phyloP scores from a whole-genome alignment of 2,329 filamentous ascomycete species.

The Hypoxylon sp. region DNA sequence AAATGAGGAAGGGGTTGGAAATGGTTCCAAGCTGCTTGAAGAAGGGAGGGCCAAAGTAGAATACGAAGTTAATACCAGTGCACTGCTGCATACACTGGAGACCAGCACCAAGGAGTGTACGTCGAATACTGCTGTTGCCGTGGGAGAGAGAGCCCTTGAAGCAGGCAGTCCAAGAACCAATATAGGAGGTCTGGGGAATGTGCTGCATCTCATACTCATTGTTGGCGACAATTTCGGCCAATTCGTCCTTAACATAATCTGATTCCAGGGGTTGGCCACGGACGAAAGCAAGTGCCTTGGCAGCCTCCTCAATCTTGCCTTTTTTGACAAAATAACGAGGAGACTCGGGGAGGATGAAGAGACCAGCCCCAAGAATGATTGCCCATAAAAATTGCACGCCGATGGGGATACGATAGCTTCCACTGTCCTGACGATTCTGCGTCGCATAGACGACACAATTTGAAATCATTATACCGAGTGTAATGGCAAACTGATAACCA shows the following conservation, averaged over 20 bases:
- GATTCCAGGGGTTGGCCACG: slow-evolving; percentile 77
- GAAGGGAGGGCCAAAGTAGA: slow-evolving; percentile 80
- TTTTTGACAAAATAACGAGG: slow-evolving; percentile 81
- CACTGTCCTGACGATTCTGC: slow-evolving; percentile 70
- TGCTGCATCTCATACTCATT: slow-evolving; percentile 76
- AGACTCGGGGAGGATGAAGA: slow-evolving; percentile 70
- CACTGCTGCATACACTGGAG: slow-evolving; percentile 56
- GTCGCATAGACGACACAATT: slow-evolving; percentile 78
- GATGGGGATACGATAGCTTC: slow-evolving; percentile 80
- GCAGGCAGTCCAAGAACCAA: slow-evolving; percentile 72
- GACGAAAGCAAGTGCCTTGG: slow-evolving; percentile 69
- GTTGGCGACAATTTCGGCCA: slow-evolving; percentile 82
- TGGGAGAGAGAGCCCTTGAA: slow-evolving; percentile 69
- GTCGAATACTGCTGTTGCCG: slow-evolving; percentile 70
- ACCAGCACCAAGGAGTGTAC: slow-evolving; percentile 60
- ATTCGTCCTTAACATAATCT: slow-evolving; percentile 76
- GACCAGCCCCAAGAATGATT: slow-evolving; percentile 56
- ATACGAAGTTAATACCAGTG: slow-evolving; percentile 81
- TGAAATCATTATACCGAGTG: slow-evolving; percentile 70
- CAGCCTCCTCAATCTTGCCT: slow-evolving; percentile 73
- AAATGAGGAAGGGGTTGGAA: slow-evolving; percentile 78
- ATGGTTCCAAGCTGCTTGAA: slow-evolving; percentile 77
- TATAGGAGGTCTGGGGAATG: slow-evolving; percentile 70
- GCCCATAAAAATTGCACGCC: slow-evolving; percentile 74
- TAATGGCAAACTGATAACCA: slow-evolving; percentile 84